Conservation (phyloP, 306 rosid species). For the Fragaria vesca region DNA sequence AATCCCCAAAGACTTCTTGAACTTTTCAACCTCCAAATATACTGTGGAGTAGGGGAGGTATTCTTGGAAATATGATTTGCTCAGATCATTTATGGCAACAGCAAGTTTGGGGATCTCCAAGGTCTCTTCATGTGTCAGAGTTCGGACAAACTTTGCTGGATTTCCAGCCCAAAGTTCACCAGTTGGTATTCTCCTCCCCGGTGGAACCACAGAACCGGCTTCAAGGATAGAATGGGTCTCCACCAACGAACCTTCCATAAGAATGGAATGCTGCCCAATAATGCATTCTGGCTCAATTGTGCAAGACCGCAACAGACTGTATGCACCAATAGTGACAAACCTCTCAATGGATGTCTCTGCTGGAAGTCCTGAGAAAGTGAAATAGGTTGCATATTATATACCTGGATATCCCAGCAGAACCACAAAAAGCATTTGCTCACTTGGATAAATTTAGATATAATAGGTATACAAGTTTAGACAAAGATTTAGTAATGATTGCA, state of each 20-base stretch:
- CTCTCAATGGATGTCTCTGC: constrained; percentile 88
- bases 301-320: constrained; percentile 92
- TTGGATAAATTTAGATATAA: neutral
- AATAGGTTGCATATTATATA: constrained; percentile 24
- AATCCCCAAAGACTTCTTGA: constrained; percentile 88
- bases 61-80: constrained; percentile 77
- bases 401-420: neutral
- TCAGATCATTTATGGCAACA: constrained; percentile 83
- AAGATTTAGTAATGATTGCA: neutral
- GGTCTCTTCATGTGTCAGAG: constrained; percentile 85
- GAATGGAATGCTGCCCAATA: constrained; percentile 95
- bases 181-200: constrained; percentile 88
- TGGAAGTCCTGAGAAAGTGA: constrained; percentile 71
- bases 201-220: constrained; percentile 98
- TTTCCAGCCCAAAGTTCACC: constrained; percentile 99
- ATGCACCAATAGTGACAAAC: constrained; percentile 88
- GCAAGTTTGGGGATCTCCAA: constrained; percentile 97
- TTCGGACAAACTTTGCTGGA: constrained; percentile 89
- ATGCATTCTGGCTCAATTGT: constrained; percentile 97
- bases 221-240: constrained; percentile 95
- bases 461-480: neutral
- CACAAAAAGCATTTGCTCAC: neutral
- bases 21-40: constrained; percentile 97
- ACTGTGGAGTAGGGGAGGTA: constrained; percentile 91
- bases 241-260: constrained; percentile 96